These are phyloP conservation scores for Heliamphora pulchella DNA, from an alignment of 179 eudicot genomes.

Conservation along the genomic window DNA sequence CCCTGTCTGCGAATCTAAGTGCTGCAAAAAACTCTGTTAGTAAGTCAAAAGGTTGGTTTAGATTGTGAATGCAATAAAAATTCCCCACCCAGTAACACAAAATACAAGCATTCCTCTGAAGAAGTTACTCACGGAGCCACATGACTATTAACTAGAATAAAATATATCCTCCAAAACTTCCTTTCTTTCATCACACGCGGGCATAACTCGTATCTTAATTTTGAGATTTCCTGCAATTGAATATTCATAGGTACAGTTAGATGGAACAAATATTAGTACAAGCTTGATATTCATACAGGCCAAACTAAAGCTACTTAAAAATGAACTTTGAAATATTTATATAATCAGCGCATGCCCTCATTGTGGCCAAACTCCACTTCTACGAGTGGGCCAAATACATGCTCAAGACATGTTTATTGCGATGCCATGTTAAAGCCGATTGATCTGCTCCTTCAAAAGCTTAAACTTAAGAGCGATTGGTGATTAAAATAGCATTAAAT, in stretches of 20 bases:
- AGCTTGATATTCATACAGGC: constrained; percentile 6
- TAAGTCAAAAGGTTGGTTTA: neutral
- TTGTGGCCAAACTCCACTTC: neutral
- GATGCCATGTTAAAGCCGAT: neutral
- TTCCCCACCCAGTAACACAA: neutral
- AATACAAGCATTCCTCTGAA: constrained; percentile 5
- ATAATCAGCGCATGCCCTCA: neutral
- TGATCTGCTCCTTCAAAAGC: neutral
- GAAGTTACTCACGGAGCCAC: constrained; percentile 59
- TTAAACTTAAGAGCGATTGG: neutral
- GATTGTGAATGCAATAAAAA: neutral
- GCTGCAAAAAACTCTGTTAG: neutral
- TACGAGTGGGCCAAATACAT: neutral
- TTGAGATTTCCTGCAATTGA: constrained; percentile 69
- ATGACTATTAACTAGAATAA: constrained; percentile 69
- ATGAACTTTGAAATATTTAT: neutral
- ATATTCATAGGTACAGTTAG: neutral
- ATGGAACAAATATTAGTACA: neutral
- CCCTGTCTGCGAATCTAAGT: neutral
- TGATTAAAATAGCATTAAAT: neutral
- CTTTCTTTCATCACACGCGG: constrained; percentile 85
- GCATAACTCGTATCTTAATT: constrained; percentile 75
- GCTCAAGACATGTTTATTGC: neutral
- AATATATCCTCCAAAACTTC: constrained; percentile 90
- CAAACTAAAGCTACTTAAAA: neutral